Evolutionary conservation across 495 filamentous ascomycete species (phyloP), one percentile per base, ranked within the genome.

Genomic region (Acidiella bohemica): DNA sequence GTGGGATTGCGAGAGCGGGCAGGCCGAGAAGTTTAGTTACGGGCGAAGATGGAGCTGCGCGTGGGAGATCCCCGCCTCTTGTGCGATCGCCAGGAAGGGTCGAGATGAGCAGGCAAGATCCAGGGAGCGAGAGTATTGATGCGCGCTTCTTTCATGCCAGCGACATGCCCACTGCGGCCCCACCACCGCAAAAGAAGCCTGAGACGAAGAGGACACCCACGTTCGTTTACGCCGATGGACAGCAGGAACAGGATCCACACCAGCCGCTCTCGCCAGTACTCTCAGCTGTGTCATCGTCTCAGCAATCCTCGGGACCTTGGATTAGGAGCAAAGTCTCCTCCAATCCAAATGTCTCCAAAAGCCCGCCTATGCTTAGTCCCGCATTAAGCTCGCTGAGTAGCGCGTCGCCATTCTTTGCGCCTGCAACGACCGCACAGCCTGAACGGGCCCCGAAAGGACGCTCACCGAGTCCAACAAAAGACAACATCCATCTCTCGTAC

Each of bases 401-500:
- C 40, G 42, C 41, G 8, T 53, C 46, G 20, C 27, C 49, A 0
- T 51, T 44, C 8, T 52, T 45, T 27, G 34, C 35, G 16, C 39
- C 42, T 16, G 21, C 42, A n/a, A 32, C 35, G 5, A 40, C 36
- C 9, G 36, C 41, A 5, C 41, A 39, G n/a, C n/a, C n/a, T n/a
- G n/a, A n/a, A n/a, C n/a, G n/a, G n/a, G n/a, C n/a, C n/a, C n/a
- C n/a, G n/a, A 25, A 49, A 11, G 13, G 27, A 5, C 42, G 54
- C 24, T 50, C 57, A 9, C 58, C 52, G 16, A 59, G 56, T 1
- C 56, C 61, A 20, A 39, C 49, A 17, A 61, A 59, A 32, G 58
- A 63, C 8, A 57, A 54, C 45, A 60, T 60, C 23, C 61, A 60
- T 41, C 45, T 60, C 5, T 60, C 58, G 3, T 62, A 64, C 39